Evolutionary conservation across 768 basidiomycete genomes (phyloP), one percentile per base, ranked within the genome.

Genomic region (Mycena metata): DNA sequence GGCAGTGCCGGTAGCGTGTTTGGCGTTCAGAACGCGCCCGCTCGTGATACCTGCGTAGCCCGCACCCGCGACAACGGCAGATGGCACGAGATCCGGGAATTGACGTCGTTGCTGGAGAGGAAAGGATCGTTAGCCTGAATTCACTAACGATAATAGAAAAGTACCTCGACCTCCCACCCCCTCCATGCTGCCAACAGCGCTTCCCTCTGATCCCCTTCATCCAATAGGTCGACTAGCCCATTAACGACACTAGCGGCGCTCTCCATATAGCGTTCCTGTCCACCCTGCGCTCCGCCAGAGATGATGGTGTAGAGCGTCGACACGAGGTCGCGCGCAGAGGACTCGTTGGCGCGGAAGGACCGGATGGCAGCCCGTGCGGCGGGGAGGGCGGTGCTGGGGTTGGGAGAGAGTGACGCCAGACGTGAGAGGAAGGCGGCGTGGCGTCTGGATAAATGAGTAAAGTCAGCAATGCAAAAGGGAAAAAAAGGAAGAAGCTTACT

Each of bases 271-370:
- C 83, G 78, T 62, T 91, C 90, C 39, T 39, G 39, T 10, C 39
- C 39, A 15, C 39, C 39, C 39, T 39, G 39, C 15, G 39, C 39
- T 10, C 39, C 39, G 39, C 39, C 39, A 15, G 39, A 39, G 13
- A 93, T 79, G 41, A 92, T 85, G 75, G 90, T 93, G 90, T 91
- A 97, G n/a, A 96, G 83, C 0, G 94, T 96, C 45, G 91, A 90
- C 57, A 98, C 91, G 69, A 98, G 84, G 78, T 97, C 97, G 5
- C 90, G 85, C 3, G 96, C 93, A 45, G 87, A 89, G 11, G 89
- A 88, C 76, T 99, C 96, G 46, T 89, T 89, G 2, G 85, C 78
- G 30, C 88, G 86, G 80, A 92, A 99, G 33, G 92, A 89, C 11
- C 95, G 90, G 39, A 94, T 87, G 30, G 95, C 91, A 30, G 30